Base-by-base conservation (phyloP, 768 basidiomycete species). In the Boletus rufocinnamomeus region DNA sequence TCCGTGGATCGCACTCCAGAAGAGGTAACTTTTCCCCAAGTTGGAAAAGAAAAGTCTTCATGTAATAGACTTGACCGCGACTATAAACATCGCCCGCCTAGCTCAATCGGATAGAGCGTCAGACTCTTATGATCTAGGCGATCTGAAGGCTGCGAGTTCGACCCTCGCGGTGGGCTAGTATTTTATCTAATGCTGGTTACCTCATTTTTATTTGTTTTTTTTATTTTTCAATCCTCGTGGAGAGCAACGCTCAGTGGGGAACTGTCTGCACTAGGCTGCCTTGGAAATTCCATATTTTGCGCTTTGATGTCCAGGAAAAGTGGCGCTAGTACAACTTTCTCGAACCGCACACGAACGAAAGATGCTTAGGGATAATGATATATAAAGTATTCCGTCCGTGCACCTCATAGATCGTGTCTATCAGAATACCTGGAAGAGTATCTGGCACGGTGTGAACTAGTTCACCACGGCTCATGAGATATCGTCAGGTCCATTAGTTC, bases 31-130 rank as follows among this genome's bases (percentile, higher is more conserved):
- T 19, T 9, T 13, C 40, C n/a, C 17, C 25, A 10, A 34, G 23
- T 11, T 28, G 16, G 27, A n/a, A 48, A 4, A 14, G 1, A 4
- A 11, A 4, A 9, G 27, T 43, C 28, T 19, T 27, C 14, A 14
- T 17, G 28, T 2, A n/a, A 34, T 27, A n/a, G 0, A 11, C 10
- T 17, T 14, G 6, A 25, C 8, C 3, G 10, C 4, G 0, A 13
- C 1, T 0, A 3, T 2, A 6, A 2, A 7, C 6, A 56, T 54
- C 62, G 81, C 81, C 82, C 79, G 81, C 80, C 81, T 82, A 83
- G 82, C 81, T 83, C 82, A 82, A 82, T 82, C 80, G 81, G 81
- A 82, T 83, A 82, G 81, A 83, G 81, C 81, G 81, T 82, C 81
- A 83, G 81, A 82, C 81, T 82, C 80, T 82, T 83, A 83, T 47